Evolutionary conservation across 805 yeast genomes (phyloP).

Genomic region (Pichia deserticola): DNA sequence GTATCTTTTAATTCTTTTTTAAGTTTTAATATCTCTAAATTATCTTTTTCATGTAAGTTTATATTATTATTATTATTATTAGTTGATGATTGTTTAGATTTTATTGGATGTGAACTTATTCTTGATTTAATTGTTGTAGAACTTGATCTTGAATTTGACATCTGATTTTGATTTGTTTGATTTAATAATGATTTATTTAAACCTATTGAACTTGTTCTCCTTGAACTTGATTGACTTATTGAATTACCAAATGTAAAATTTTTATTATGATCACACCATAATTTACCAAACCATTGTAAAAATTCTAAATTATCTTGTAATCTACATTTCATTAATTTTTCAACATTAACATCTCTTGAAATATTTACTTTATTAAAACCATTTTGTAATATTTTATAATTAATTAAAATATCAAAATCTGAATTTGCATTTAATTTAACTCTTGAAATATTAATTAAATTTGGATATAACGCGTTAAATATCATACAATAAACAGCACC

Average conservation of each 20-base stretch:
- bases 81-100: background rate
- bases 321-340: slow-evolving; percentile 73
- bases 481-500: slow-evolving; percentile 96
- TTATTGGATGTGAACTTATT: background rate
- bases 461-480: slow-evolving; percentile 76
- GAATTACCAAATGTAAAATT: slow-evolving; percentile 3
- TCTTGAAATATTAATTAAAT: slow-evolving; percentile 63
- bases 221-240: slow-evolving; percentile 4
- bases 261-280: slow-evolving; percentile 54
- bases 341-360: slow-evolving; percentile 72
- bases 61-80: background rate
- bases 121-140: background rate
- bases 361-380: slow-evolving; percentile 67
- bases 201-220: slow-evolving; percentile 4
- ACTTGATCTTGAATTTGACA: background rate
- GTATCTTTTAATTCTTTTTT: slow-evolving; percentile 43
- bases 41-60: slow-evolving; percentile 1
- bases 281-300: slow-evolving; percentile 82
- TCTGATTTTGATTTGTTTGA: background rate
- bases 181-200: background rate
- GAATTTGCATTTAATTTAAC: slow-evolving; percentile 64
- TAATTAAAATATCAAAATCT: slow-evolving; percentile 71
- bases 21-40: slow-evolving; percentile 3
- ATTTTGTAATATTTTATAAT: slow-evolving; percentile 80
- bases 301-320: slow-evolving; percentile 93